Evolutionary conservation across 768 basidiomycete genomes (phyloP), one percentile per base, ranked within the genome.

Genomic region (Baorangia bicolor): DNA sequence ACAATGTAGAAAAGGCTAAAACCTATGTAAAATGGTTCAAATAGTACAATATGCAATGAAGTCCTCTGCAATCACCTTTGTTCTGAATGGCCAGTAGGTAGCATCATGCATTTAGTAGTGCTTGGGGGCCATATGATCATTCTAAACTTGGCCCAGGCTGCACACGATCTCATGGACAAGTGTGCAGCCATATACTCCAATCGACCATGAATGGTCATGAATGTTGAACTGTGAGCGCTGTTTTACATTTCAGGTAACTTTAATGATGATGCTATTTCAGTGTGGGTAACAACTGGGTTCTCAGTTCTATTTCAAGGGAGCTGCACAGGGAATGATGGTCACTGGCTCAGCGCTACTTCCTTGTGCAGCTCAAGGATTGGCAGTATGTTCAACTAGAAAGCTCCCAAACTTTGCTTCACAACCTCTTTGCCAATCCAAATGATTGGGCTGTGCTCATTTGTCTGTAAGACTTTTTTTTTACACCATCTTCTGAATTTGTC

Each of bases 331-430:
- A 55, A 34, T 57, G 46, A 18, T 57, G 57, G 8, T 31, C 60
- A 28, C 5, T 61, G 18, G 53, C 53, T 9, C 57, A 40, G 20
- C 60, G 60, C 11, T 58, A 61, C 47, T 55, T 58, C n/a, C 20
- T 55, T 14, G n/a, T 45, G 4, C 57, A 55, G 43, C 33, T 55
- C 45, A 58, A 55, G 31, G 57, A 61, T n/a, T 62, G 58, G 61
- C 55, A 62, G 25, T 14, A 13, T 20, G 52, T 54, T 18, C 51
- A 60, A 37, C 28, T 60, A 4, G 55, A 62, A 7, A 57, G 46
- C 35, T 16, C 55, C 5, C 44, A 43, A 21, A 51, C 44, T 2
- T 33, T 60, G 27, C 6, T 60, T 34, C 44, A 38, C 37, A 51
- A 38, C 2, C 27, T 62, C 6, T 34, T 56, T 25, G 18, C 16